Evolutionary conservation across 2,329 filamentous ascomycete genomes (phyloP).

Genomic region (Fusarium nodosum): DNA sequence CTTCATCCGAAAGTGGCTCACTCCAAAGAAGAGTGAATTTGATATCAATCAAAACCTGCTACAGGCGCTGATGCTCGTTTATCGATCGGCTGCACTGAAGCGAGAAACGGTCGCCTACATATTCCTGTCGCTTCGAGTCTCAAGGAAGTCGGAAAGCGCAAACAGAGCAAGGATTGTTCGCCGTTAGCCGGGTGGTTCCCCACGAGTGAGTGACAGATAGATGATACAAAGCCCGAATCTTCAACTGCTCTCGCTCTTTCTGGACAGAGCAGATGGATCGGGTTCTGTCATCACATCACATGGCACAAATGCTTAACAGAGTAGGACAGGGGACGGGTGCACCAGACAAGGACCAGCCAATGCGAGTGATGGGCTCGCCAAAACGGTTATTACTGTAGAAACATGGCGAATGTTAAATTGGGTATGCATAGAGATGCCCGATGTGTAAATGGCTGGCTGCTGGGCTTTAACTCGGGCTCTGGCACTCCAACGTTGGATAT

Average conservation of each 20-base stretch:
- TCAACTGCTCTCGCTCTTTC: neutral
- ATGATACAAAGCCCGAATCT: constrained; percentile 14
- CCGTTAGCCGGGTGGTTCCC: constrained; percentile 21
- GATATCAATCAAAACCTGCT: neutral
- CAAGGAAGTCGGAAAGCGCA: constrained; percentile 30
- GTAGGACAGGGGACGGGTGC: constrained; percentile 32
- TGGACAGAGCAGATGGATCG: constrained; percentile 12
- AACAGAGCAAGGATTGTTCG: constrained; percentile 21
- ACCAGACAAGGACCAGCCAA: constrained; percentile 28
- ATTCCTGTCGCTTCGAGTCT: constrained; percentile 16
- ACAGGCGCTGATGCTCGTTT: neutral
- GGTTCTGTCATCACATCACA: constrained; percentile 25
- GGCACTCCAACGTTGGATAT: constrained; percentile 7
- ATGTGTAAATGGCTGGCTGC: constrained; percentile 16
- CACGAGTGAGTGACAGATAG: constrained; percentile 26
- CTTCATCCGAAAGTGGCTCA: constrained; percentile 15
- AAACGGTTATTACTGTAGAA: constrained; percentile 13
- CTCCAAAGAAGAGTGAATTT: neutral
- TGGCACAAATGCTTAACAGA: constrained; percentile 31
- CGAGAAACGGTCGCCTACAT: constrained; percentile 10
- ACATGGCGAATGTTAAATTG: constrained; percentile 11
- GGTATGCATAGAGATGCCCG: constrained; percentile 32
- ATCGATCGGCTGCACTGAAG: neutral
- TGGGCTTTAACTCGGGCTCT: neutral
- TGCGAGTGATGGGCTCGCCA: constrained; percentile 20